Percentiles rank a stretch among this genome's conserved stretches.
Evolutionary conservation across 441 rosid species (phyloP).

Genomic region (Metrosideros polymorpha): DNA sequence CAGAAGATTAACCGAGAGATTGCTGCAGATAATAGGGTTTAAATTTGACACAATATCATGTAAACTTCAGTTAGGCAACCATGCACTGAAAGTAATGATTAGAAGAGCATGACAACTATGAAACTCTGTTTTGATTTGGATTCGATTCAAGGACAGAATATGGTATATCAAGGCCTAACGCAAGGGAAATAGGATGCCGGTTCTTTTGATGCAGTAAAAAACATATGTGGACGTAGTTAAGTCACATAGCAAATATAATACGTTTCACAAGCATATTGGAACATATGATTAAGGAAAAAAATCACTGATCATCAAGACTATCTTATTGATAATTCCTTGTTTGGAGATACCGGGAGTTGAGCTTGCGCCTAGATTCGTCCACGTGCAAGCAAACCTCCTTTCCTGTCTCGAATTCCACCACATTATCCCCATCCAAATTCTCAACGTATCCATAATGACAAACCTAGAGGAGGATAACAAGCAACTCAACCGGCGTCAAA

Average conservation of each 20-base stretch:
- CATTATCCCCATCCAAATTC: conserved; percentile 19
- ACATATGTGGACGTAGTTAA: neutral
- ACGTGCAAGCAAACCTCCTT: conserved; percentile 37
- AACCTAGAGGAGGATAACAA: conserved; percentile 27
- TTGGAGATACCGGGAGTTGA: conserved; percentile 49
- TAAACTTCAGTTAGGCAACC: neutral
- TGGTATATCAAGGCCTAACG: neutral
- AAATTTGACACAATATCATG: neutral
- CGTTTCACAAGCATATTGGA: neutral
- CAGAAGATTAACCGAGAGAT: neutral
- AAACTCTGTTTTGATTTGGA: neutral
- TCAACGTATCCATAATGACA: conserved; percentile 60
- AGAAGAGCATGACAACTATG: neutral
- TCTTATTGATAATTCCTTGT: neutral
- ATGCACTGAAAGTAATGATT: neutral
- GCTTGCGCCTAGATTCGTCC: conserved; percentile 57
- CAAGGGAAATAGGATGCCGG: neutral
- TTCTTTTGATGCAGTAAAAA: neutral
- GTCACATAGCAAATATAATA: neutral
- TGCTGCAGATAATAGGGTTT: neutral
- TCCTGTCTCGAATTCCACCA: conserved; percentile 25
- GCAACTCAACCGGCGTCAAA: neutral
- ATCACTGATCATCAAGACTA: neutral
- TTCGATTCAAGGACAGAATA: neutral
- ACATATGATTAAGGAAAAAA: neutral